Evolutionary conservation across 805 yeast genomes (phyloP), one percentile per base, ranked within the genome.

Genomic region (Candida fluviatilis): DNA sequence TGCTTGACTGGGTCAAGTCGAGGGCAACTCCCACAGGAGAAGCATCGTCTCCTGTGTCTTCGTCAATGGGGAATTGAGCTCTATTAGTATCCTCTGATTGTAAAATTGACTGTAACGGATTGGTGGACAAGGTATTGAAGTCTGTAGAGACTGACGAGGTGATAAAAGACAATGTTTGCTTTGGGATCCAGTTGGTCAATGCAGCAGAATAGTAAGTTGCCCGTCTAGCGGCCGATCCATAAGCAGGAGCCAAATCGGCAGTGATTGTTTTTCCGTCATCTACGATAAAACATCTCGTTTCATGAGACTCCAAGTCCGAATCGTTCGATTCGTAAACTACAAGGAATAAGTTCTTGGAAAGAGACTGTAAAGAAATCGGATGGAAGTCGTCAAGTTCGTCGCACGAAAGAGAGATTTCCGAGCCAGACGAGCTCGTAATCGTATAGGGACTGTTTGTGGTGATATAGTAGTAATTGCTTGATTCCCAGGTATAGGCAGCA

Each of bases 11-110:
- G 8, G 71, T 62, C 11, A 80, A 49, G 53, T 87, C 95, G 4
- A 86, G 34, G 0, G 77, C 78, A 8, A 84, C 46, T 4, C 96
- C 96, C 16, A 84, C 63, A 0, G 91, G 80, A 5, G 83, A 73
- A 11, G 84, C 74, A 49, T 87, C 95, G 36, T 74, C 81, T 33
- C 75, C 81, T 1, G 81, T 64, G 2, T 69, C 80, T 6, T 77
- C 81, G 51, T 76, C 77, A 48, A 86, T 64, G 1, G 96, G 95
- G 45, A 87, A 64, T 18, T 78, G 72, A 0, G 95, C 95, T 35
- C 84, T 70, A 49, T 77, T 78, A 3, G 80, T 66, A 51, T 89
- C 96, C 48, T 83, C 84, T 3, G 73, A 57, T 6, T 80, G 80
- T 21, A 62, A 62, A 1, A 82, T 50, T 2, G 51, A 31, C 12